Percentiles rank a stretch among this genome's conserved stretches.
phyloP scores from a whole-genome alignment of 768 basidiomycete species.

The Boletus rex-veris region DNA sequence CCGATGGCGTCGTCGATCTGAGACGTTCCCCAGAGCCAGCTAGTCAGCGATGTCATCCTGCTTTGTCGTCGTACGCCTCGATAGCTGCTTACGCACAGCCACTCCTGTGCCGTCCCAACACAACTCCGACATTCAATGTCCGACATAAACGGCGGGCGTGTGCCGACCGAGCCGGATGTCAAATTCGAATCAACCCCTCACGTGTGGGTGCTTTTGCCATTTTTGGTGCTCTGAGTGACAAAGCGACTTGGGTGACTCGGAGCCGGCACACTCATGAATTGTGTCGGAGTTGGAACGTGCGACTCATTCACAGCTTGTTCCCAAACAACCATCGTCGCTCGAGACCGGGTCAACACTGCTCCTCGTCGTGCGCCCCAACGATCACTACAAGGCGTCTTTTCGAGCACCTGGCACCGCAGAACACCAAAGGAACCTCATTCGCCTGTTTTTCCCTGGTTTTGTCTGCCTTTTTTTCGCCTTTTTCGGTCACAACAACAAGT shows the following conservation, averaged over 20 bases:
- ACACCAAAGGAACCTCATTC: constrained; percentile 1
- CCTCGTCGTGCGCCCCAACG: constrained; percentile 11
- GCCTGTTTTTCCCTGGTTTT: constrained; percentile 13
- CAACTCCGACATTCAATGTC: constrained; percentile 18
- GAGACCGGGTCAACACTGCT: constrained; percentile 15
- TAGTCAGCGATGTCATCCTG: constrained; percentile 57
- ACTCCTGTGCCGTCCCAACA: constrained; percentile 17
- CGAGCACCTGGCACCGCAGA: not conserved
- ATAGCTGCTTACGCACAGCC: constrained; percentile 7
- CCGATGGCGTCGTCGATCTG: constrained; percentile 83
- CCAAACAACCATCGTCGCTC: constrained; percentile 33
- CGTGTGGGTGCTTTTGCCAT: not conserved
- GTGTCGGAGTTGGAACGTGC: constrained; percentile 31
- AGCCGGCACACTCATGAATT: constrained; percentile 22
- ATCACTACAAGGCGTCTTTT: not conserved
- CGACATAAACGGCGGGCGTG: not conserved
- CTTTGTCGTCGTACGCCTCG: constrained; percentile 12
- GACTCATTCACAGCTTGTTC: constrained; percentile 34
- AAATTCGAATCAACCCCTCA: not conserved
- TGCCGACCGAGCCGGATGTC: constrained; percentile 9
- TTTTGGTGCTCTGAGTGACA: not conserved
- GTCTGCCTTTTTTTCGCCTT: constrained; percentile 15
- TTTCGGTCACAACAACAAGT: not conserved
- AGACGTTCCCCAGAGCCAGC: constrained; percentile 77
- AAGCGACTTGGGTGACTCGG: constrained; percentile 25